Evolutionary conservation across 2,329 filamentous ascomycete genomes (phyloP), one percentile per base, ranked within the genome.

Genomic region (Orbilia quercus): DNA sequence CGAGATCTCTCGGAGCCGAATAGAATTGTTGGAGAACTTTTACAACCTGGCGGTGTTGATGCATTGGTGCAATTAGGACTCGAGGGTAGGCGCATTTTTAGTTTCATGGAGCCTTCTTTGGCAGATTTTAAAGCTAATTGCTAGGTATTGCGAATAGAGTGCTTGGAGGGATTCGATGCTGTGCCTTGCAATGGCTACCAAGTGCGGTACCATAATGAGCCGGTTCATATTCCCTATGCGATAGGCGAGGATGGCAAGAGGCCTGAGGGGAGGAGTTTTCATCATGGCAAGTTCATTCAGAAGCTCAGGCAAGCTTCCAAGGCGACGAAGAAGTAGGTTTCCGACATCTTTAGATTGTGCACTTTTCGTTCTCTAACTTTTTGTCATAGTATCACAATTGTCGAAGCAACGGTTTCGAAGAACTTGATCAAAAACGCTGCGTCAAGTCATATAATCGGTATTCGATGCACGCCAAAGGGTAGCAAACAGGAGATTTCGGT

Each of bases 211-310:
- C 86, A 92, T 80, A 88, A 88, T 74, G 83, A 90, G 36, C 85
- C 88, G 47, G 89, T 92, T 50, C 81, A 85, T 57, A 91, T 99
- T 76, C 87, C 90, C 12, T 99, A 98, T 79, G 83, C 83, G 47
- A 83, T 89, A 70, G 84, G 84, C 76, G 83, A 83, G 48, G 76
- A 80, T 12, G 84, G 84, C 40, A 84, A 83, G 76, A 82, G 84
- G 75, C 89, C 90, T 1, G 85, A 91, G 79, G 95, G 95, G 40
- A 84, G 90, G 75, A 87, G 87, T 50, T 99, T 99, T 80, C 95
- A 99, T 83, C 95, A 99, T 82, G 95, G 95, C 50, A 88, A 92
- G 77, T 97, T 99, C 82, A 92, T 99, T 78, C 87, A 85, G 81
- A 89, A 91, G 79, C 83, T 99, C 76, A 88, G 95, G 71, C 85